These are phyloP conservation scores for Nakazawaea anatomiae DNA, from an alignment of 805 yeast species.

Conservation along the genomic window DNA sequence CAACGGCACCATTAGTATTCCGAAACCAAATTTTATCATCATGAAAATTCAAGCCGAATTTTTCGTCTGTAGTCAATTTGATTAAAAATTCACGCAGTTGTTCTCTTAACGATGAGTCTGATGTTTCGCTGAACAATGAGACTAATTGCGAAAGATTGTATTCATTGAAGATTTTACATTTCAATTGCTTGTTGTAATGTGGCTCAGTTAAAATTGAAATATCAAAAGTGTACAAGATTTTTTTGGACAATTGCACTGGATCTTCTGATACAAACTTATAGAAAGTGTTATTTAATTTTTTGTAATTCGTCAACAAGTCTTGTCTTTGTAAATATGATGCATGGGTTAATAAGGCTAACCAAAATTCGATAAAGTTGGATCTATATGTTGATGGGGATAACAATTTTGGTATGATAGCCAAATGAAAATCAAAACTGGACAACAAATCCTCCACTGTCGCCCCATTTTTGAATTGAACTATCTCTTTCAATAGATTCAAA, in stretches of 20 bases:
- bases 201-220: slow-evolving; percentile 50
- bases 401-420: slow-evolving; percentile 56
- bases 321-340: slow-evolving; percentile 55
- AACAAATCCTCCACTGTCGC: slow-evolving; percentile 50
- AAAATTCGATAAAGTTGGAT: slow-evolving; percentile 51
- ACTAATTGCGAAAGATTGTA: slow-evolving; percentile 57
- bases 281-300: slow-evolving; percentile 58
- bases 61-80: slow-evolving; percentile 42
- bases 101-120: slow-evolving; percentile 23
- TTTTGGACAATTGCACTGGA: slow-evolving; percentile 31
- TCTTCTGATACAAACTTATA: slow-evolving; percentile 62
- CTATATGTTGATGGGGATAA: slow-evolving; percentile 51
- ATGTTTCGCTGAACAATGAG: slow-evolving; percentile 32
- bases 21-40: slow-evolving; percentile 48
- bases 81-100: slow-evolving; percentile 41
- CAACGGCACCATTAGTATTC: slow-evolving; percentile 32
- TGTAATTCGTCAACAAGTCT: slow-evolving; percentile 51
- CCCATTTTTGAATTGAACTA: slow-evolving; percentile 45
- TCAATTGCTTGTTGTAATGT: slow-evolving; percentile 58
- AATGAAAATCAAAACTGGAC: slow-evolving; percentile 61
- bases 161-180: slow-evolving; percentile 74
- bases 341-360: slow-evolving; percentile 44
- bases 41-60: slow-evolving; percentile 38
- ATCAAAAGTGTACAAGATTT: slow-evolving; percentile 42
- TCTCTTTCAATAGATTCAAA: slow-evolving; percentile 47